These are phyloP conservation scores for Yamadazyma sp. DNA, from an alignment of 1,139 yeast genomes.

Conservation along the genomic window DNA sequence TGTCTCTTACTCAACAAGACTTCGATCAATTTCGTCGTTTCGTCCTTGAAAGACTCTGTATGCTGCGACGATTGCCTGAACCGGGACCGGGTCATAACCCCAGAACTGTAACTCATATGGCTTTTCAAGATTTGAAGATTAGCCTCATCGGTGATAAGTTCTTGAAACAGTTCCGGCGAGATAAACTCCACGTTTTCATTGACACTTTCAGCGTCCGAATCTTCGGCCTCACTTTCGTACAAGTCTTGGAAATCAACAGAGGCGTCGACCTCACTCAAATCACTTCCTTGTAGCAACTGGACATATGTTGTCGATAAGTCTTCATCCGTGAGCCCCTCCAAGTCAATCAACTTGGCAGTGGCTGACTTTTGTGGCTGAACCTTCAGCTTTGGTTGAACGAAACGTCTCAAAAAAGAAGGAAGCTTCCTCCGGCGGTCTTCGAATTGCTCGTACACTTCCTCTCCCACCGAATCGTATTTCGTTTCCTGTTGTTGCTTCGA, in stretches of 20 bases:
- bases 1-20: slow-evolving; percentile 20
- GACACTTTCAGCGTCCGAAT: slow-evolving; percentile 15
- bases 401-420: slow-evolving; percentile 28
- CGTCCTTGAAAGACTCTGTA: slow-evolving; percentile 20
- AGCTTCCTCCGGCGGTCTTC: slow-evolving; percentile 21
- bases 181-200: slow-evolving; percentile 32
- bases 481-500: slow-evolving; percentile 1
- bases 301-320: slow-evolving; percentile 23
- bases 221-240: slow-evolving; percentile 13
- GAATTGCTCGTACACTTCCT: slow-evolving; percentile 23
- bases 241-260: slow-evolving; percentile 39
- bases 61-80: slow-evolving; percentile 21
- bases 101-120: slow-evolving; percentile 30
- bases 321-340: slow-evolving; percentile 26
- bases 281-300: slow-evolving; percentile 24
- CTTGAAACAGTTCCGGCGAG: slow-evolving; percentile 29
- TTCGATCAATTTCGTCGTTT: slow-evolving; percentile 24
- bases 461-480: slow-evolving; percentile 9
- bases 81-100: slow-evolving; percentile 43
- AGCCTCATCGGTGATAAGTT: slow-evolving; percentile 25
- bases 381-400: slow-evolving; percentile 16
- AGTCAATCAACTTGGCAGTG: slow-evolving; percentile 14
- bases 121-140: slow-evolving; percentile 29
- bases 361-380: slow-evolving; percentile 1
- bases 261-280: slow-evolving; percentile 46